These are phyloP conservation scores for Pyrus betulifolia DNA, from an alignment of 306 rosid genomes.

Conservation along the genomic window DNA sequence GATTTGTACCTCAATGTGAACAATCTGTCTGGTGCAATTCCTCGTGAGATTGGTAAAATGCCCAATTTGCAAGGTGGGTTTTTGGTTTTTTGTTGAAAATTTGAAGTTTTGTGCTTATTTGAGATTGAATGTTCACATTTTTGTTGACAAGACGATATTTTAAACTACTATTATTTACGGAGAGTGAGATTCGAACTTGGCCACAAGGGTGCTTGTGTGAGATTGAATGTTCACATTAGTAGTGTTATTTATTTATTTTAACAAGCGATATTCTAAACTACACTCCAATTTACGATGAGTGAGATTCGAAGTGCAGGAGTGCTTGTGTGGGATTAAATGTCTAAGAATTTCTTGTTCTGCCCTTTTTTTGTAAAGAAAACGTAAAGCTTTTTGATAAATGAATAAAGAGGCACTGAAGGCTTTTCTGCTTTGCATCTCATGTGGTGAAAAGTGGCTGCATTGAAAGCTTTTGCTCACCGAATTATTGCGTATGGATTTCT, in stretches of 20 bases:
- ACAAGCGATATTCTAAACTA: too few relatives aligned
- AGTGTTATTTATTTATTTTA: neutral
- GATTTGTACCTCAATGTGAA: conserved; percentile 50
- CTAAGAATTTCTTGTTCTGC: neutral
- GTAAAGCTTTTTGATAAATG: neutral
- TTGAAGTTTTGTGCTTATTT: neutral
- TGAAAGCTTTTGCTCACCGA: neutral
- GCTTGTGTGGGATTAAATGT: neutral
- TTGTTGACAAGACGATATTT: too few relatives aligned
- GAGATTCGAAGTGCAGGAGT: too few relatives aligned
- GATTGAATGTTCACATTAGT: neutral
- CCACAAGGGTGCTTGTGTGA: too few relatives aligned
- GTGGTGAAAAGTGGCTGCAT: neutral
- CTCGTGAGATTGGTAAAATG: conserved; percentile 33
- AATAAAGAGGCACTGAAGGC: neutral
- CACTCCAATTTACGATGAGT: too few relatives aligned
- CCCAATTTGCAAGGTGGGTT: conserved; percentile 41
- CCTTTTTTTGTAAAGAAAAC: neutral
- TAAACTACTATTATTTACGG: neutral
- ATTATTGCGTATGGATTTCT: neutral
- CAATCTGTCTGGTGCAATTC: conserved; percentile 41
- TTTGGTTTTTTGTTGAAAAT: too few relatives aligned
- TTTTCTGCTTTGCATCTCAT: neutral
- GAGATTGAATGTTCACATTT: neutral
- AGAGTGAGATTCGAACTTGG: neutral